Evolutionary conservation across 768 basidiomycete species (phyloP), one percentile per base, ranked within the genome.

Genomic region (Termitomyces sp.): DNA sequence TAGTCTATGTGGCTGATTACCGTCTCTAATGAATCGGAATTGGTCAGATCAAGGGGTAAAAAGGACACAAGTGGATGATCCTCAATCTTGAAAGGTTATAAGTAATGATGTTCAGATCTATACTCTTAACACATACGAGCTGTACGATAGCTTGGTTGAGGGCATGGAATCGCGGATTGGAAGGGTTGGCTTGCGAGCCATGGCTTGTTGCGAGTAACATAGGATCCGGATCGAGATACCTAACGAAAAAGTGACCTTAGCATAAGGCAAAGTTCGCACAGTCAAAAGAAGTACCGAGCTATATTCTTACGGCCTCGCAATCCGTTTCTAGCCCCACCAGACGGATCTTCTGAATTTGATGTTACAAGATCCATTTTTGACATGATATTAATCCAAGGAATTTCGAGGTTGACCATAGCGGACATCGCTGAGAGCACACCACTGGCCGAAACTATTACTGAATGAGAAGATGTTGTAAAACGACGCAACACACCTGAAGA

Each of bases 321-420:
- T 16, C 91, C 92, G 69, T 92, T 94, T 59, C 91, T 76, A 18
- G 81, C 79, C 27, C 83, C 81, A 60, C 81, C 77, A 11, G 81
- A 74, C 46, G 81, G 77, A 65, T 87, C 86, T 44, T 89, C 85
- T 5, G 78, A 60, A 65, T 82, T 85, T 1, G 77, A 71, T 0
- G 84, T 92, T 48, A 98, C 91, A 47, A 99, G 82, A 72, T 99
- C 97, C 97, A 99, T 98, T 74, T 99, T 99, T 46, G 93, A 96
- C 91, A 99, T 94, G 70, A 98, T 75, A 67, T 98, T 98, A 61
- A 99, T 88, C 89, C 94, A 95, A 0, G 95, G 95, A 37, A 97
- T 86, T 68, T 98, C 97, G 42, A 99, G 82, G 66, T 94, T 95
- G 37, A 98, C 91, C 97, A 99, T 99, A 31, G 96, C 95, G 39